Evolutionary conservation across 169 alveolate genomes (phyloP), one percentile per base, ranked within the genome.

Genomic region (Eimeria mitis): DNA sequence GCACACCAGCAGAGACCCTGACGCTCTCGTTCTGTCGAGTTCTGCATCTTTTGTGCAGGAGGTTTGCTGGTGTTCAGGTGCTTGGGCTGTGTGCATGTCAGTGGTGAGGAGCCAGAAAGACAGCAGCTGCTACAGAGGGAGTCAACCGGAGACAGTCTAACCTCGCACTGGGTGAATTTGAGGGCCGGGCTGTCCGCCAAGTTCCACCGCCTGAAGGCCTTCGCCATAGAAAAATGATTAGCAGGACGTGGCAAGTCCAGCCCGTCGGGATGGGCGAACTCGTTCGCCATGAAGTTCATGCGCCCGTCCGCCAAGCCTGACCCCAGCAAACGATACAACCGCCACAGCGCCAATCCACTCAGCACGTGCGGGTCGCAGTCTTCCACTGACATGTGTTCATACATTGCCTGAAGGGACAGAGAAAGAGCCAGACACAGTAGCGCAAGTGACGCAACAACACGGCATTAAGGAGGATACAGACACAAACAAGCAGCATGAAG

Each of bases 211-310:
- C 98, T 85, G 92, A 97, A 95, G 73, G 97, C 95, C 76, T 92
- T 89, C 31, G 96, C 97, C 83, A 91, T 89, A 95, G 98, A 97
- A 97, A 97, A 97, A 47, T 95, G 96, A 70, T 98, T 98, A 79
- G 96, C 98, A 3, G 97, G 97, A 40, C 98, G 96, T 59, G 99
- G 99, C 54, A 97, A 89, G 95, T 98, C 99, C 23, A 98, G 96
- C 76, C 97, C 96, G 91, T 98, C 99, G 31, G 99, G 99, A 76
- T 97, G 97, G 2, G 97, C 99, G 88, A 98, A 97, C 94, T 98
- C 99, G 70, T 97, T 97, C 95, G 97, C 99, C 98, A 97, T 97
- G 97, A 97, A 96, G 87, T 87, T 95, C 94, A 97, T 63, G 79
- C 96, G 96, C 44, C 98, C 99, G 89, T 97, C 97, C 31, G 96